Evolutionary conservation across 176 grass and related monocot genomes (phyloP), one percentile per base, ranked within the genome.

Genomic region (Phoenix roebelenii): DNA sequence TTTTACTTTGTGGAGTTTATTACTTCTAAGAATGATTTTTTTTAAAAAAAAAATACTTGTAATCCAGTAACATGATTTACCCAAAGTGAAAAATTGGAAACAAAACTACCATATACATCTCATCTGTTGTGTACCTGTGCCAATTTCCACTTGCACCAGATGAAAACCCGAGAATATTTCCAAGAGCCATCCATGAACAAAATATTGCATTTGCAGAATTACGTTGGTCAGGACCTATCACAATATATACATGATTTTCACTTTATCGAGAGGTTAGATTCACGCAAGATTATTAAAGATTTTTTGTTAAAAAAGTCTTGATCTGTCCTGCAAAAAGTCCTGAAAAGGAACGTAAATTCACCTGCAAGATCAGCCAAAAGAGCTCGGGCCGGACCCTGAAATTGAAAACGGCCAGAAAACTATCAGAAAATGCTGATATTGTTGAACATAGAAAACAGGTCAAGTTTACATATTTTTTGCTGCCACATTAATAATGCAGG

Each of bases 151-250:
- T 92, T 2, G 84, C 81, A 55, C 93, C 93, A 72, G 88, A 63
- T 50, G 84, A 98, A 77, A 92, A 98, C 4, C 93, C 93, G 67
- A 92, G 72, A 66, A 85, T 50, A 58, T 98, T 98, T 59, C 93
- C 93, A 57, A 98, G 75, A 69, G 84, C 93, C 93, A 98, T 98
- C 93, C 93, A 98, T 70, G 88, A 92, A 69, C 93, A 98, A 72
- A 92, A 98, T 88, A 98, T 98, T n/a, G 93, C 88, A 72, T 98
- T 98, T 58, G 93, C 88, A 50, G 87, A 98, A 75, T 83, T 92
- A 67, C 87, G 88, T 68, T 98, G 93, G 55, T 92, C 84, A 23
- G 87, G 93, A 18, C 84, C 88, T 92, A 51, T 50, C 9, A 73
- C 5, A 49, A 55, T 50, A 53, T 10, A 70, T 49, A 63, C 0